phyloP scores from a whole-genome alignment of 371 early-diverging fungal genomes.

The Massospora cicadina region DNA sequence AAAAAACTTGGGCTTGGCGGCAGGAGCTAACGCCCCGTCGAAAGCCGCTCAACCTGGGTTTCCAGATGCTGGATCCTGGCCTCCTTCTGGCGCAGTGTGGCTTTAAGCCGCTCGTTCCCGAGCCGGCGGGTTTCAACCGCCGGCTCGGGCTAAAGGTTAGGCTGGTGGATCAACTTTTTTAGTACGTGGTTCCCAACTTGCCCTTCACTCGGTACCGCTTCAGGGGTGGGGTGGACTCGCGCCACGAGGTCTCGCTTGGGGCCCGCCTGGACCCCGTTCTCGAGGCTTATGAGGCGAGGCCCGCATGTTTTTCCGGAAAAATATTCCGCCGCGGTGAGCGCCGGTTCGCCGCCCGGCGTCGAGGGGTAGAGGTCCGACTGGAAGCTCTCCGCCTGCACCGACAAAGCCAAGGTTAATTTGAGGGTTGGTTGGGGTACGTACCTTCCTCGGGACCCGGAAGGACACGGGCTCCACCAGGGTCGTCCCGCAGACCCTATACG shows the following conservation, averaged over 20 bases:
- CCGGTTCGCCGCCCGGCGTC: conserved; percentile 57
- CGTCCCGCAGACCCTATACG: conserved; percentile 74
- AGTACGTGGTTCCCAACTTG: neutral
- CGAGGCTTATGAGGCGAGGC: conserved; percentile 65
- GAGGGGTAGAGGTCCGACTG: conserved; percentile 90
- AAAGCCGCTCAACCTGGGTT: neutral
- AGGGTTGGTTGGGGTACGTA: too few species aligned
- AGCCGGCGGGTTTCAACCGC: neutral
- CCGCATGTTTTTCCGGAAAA: conserved; percentile 67
- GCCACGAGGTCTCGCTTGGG: conserved; percentile 61
- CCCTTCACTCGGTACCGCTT: neutral
- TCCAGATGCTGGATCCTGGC: neutral
- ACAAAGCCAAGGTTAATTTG: neutral
- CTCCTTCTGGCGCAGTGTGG: neutral
- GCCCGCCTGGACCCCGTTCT: conserved; percentile 50
- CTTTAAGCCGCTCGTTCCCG: neutral
- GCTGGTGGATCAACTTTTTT: neutral
- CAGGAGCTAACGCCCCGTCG: neutral
- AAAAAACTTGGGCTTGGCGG: too few species aligned
- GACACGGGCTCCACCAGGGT: conserved; percentile 83
- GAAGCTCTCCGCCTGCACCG: conserved; percentile 94
- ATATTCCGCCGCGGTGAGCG: conserved; percentile 77
- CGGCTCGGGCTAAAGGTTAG: neutral
- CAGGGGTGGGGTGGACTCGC: conserved; percentile 17
- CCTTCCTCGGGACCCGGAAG: conserved; percentile 92